These are phyloP conservation scores for Dothistroma septosporum DNA, from an alignment of 2,329 filamentous ascomycete genomes.

Conservation along the genomic window DNA sequence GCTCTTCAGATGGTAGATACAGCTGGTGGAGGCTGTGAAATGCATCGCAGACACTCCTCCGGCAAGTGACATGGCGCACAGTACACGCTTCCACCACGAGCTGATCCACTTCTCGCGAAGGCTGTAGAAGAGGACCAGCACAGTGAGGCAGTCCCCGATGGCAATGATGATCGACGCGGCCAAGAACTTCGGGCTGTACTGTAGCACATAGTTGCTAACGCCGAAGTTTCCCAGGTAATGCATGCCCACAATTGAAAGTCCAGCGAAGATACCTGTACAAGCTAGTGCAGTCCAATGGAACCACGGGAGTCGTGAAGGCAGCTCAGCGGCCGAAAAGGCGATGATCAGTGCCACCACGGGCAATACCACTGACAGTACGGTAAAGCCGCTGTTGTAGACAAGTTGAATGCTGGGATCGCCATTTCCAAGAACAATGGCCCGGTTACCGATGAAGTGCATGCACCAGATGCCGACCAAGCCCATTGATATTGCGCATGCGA, in stretches of 20 bases:
- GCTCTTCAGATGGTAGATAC: slow-evolving; percentile 58
- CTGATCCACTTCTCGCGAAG: slow-evolving; percentile 72
- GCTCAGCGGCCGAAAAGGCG: slow-evolving; percentile 66
- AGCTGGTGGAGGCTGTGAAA: slow-evolving; percentile 73
- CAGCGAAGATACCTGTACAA: slow-evolving; percentile 64
- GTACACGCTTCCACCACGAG: slow-evolving; percentile 68
- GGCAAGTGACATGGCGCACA: slow-evolving; percentile 65
- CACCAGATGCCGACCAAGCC: slow-evolving; percentile 50
- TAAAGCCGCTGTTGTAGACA: slow-evolving; percentile 67
- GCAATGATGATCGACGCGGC: slow-evolving; percentile 69
- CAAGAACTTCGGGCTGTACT: slow-evolving; percentile 58
- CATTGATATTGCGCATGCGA: slow-evolving; percentile 42
- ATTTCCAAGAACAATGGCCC: slow-evolving; percentile 66
- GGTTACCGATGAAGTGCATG: slow-evolving; percentile 79
- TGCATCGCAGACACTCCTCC: slow-evolving; percentile 84
- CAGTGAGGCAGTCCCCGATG: slow-evolving; percentile 64
- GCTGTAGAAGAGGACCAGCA: slow-evolving; percentile 72
- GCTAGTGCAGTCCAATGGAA: slow-evolving; percentile 37
- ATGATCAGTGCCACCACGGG: slow-evolving; percentile 69
- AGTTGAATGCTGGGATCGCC: slow-evolving; percentile 61
- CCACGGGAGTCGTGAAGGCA: slow-evolving; percentile 30
- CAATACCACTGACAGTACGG: slow-evolving; percentile 72
- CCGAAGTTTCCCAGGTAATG: slow-evolving; percentile 84
- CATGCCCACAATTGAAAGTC: slow-evolving; percentile 76
- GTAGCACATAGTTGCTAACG: slow-evolving; percentile 69